Evolutionary conservation across 345 rosid species (phyloP), one percentile per base, ranked within the genome.

Genomic region (Sisymbrium altissimum): DNA sequence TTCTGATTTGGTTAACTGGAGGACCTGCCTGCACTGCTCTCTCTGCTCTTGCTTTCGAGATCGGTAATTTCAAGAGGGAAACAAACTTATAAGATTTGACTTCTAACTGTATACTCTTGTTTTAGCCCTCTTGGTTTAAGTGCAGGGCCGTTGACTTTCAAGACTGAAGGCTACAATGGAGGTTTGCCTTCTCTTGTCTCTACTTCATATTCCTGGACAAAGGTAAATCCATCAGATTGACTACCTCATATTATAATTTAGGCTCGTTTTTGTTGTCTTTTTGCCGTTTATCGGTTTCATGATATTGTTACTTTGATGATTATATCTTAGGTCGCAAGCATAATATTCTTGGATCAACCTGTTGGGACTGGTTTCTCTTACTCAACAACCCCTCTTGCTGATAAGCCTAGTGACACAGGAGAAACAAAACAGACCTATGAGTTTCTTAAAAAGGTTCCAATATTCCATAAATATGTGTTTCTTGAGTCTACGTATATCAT

Each of bases 281-380:
- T 25, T 18, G n/a, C 3, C 4, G 19, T 7, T 29, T 69, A 2
- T 29, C 0, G 33, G 12, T 19, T 70, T 33, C 1, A 35, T 9
- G 66, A 69, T 44, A n/a, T 32, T 36, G 15, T 56, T 32, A 8
- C 7, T 35, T 33, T 33, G 74, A 44, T 58, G 29, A 35, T 35
- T 8, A 41, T 45, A 19, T 21, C 0, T 70, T 4, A 58, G 66
- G 66, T 5, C 35, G 58, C 74, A 35, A 70, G 27, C 38, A 58
- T 70, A 14, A 58, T 70, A 33, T 58, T 58, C 33, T 70, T 70
- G 66, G 74, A 70, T 58, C 74, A 70, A 30, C 95, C 97, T 3
- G 87, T 83, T 9, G 89, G 89, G 21, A 81, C 87, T 35, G 97
- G 95, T 18, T 91, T 84, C 82, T 88, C 97, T 9, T 91, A 82